These are phyloP conservation scores for Elymus sibiricus DNA, from an alignment of 176 grass and related monocot genomes.

Conservation along the genomic window DNA sequence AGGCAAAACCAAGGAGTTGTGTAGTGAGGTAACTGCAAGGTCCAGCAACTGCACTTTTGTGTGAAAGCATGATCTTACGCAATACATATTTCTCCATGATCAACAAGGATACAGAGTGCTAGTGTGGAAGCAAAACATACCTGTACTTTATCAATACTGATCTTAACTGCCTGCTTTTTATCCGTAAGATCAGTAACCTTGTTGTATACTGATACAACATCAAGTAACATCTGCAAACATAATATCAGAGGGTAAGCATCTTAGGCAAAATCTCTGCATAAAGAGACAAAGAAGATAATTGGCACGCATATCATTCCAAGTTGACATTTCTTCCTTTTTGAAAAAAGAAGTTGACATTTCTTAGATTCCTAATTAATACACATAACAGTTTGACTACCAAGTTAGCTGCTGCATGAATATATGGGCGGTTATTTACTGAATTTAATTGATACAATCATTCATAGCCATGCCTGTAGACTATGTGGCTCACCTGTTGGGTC, in stretches of 20 bases:
- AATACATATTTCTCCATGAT: neutral
- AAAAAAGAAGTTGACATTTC: neutral
- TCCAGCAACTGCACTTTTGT: neutral
- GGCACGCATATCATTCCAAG: slow-evolving; percentile 12
- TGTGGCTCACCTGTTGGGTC: slow-evolving; percentile 71
- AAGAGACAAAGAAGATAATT: slow-evolving; percentile 16
- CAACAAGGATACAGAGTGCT: neutral
- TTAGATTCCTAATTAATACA: neutral
- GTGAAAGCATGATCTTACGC: neutral
- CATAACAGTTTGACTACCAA: neutral
- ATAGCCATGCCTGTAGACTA: slow-evolving; percentile 14
- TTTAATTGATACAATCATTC: neutral
- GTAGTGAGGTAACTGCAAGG: neutral
- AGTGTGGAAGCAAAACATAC: slow-evolving; percentile 37
- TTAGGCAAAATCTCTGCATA: slow-evolving; percentile 4
- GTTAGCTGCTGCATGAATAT: neutral
- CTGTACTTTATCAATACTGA: slow-evolving; percentile 67
- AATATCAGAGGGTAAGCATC: slow-evolving; percentile 4
- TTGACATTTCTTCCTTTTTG: neutral
- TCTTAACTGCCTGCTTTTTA: slow-evolving; percentile 74
- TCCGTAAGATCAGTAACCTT: slow-evolving; percentile 69
- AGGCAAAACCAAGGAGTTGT: neutral
- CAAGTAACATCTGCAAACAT: slow-evolving; percentile 64
- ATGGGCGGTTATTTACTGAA: neutral
- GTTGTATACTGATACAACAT: slow-evolving; percentile 74